These are phyloP conservation scores for Umbelopsis vinacea DNA, from an alignment of 192 early-diverging fungal genomes.

Conservation along the genomic window DNA sequence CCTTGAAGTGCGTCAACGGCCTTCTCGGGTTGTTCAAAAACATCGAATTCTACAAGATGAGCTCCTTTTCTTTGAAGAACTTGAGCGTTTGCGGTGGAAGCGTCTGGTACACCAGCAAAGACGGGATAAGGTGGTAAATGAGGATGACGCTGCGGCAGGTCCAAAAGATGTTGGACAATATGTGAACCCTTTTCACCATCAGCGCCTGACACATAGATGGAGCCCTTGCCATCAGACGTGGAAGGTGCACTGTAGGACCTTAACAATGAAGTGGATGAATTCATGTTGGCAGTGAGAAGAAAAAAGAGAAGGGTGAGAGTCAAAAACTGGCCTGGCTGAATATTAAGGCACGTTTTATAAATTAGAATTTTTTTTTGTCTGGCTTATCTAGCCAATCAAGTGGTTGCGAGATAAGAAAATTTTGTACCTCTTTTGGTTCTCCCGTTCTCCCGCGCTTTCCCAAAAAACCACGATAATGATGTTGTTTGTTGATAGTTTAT, in stretches of 20 bases:
- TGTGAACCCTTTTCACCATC: conserved; percentile 45
- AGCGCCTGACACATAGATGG: conserved; percentile 45
- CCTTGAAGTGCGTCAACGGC: conserved; percentile 35
- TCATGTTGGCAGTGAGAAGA: background rate
- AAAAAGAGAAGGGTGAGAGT: conserved; percentile 1
- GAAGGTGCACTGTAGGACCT: conserved; percentile 23
- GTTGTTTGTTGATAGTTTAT: no score
- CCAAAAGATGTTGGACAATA: conserved; percentile 39
- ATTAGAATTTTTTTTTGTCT: conserved; percentile 14
- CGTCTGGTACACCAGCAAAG: conserved; percentile 39
- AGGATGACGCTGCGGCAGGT: conserved; percentile 31
- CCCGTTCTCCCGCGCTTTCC: conserved; percentile 20
- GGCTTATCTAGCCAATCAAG: conserved; percentile 13
- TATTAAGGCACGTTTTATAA: conserved; percentile 1
- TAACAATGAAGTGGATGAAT: background rate
- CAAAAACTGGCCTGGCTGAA: background rate
- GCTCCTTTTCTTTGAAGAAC: conserved; percentile 33
- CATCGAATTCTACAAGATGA: conserved; percentile 33
- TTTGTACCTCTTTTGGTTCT: background rate
- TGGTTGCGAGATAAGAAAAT: conserved; percentile 16
- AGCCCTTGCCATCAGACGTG: conserved; percentile 34
- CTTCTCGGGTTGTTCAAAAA: conserved; percentile 24
- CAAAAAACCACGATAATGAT: background rate
- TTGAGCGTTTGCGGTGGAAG: conserved; percentile 30
- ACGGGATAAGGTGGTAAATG: conserved; percentile 35